Base-by-base conservation (phyloP, 495 filamentous ascomycete species). In the Xylaria sp. region DNA sequence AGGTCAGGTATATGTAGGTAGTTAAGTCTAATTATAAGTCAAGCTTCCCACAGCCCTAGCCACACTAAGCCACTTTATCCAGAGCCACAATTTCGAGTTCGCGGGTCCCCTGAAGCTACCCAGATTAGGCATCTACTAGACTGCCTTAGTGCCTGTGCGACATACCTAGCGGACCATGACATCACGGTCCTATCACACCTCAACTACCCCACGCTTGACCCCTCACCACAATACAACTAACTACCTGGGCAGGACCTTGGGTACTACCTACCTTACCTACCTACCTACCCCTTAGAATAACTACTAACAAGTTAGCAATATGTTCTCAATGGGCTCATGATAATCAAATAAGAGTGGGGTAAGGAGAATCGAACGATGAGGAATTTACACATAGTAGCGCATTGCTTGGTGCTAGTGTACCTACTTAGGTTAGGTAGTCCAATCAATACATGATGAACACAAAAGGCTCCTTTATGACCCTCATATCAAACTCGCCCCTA, bases 401-500 rank as follows among this genome's bases (percentile, higher is more conserved):
- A 26, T 26, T 26, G 21, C 48, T 26, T 52, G 11, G 26, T 55
- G 31, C 14, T 53, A 48, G 44, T 3, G 8, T 37, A 8, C 35
- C 35, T 37, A 37, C 35, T 5, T 3, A n/a, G n/a, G n/a, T n/a
- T n/a, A n/a, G n/a, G n/a, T 17, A 31, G 26, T 55, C 14, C 15
- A 31, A 31, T 17, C 37, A 29, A 59, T 14, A n/a, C 31, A 59
- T 33, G 31, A 59, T 59, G 57, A 59, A 35, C n/a, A n/a, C 11
- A 15, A 59, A 37, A 3, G 21, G 59, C 58, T 41, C 57, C 26
- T 64, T 71, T 64, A 35, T 63, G 55, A 67, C 67, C 61, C 67
- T 73, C 2, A 46, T 52, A 48, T 46, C 63, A 40, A 52, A 55
- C 5, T n/a, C 63, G 55, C 46, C 63, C 31, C 9, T 58, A 26